A percentile compares a stretch with the other conserved stretches of the same genome.
phyloP scores from a whole-genome alignment of 176 grass and related monocot species.

The Raddia guianensis region DNA sequence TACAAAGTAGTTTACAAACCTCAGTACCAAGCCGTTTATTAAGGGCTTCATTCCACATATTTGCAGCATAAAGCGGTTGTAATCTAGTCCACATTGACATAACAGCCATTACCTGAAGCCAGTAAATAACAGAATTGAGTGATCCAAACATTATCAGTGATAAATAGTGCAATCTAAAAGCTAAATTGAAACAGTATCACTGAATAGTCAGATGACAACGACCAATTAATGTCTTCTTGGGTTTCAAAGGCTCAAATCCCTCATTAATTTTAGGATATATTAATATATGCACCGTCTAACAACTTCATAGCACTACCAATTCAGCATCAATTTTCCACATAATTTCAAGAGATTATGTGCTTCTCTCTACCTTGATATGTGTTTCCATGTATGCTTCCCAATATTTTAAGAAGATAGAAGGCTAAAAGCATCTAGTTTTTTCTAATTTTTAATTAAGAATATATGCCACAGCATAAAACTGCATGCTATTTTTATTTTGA shows the following conservation, averaged over 20 bases:
- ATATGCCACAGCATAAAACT: neutral
- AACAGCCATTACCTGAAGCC: conserved; percentile 86
- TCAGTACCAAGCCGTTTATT: conserved; percentile 74
- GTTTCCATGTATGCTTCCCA: neutral
- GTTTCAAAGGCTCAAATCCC: neutral
- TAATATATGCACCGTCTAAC: neutral
- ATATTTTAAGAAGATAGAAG: conserved; percentile 15
- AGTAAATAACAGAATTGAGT: conserved; percentile 32
- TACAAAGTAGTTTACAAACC: conserved; percentile 49
- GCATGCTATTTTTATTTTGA: neutral
- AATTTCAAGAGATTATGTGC: conserved; percentile 2
- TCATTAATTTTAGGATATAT: neutral
- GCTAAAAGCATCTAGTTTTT: conserved; percentile 6
- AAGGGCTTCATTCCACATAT: conserved; percentile 99
- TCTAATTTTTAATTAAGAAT: neutral
- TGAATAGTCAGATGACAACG: neutral
- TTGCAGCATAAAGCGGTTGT: conserved; percentile 89
- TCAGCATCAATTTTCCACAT: neutral
- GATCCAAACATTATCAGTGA: conserved; percentile 8
- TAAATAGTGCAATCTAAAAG: neutral
- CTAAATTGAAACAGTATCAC: neutral
- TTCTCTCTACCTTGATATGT: neutral
- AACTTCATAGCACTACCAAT: neutral
- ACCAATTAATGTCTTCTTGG: neutral
- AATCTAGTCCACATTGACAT: conserved; percentile 99